Percentiles rank a stretch among this genome's conserved stretches.
Conservation (phyloP, 2,329 filamentous ascomycete species). For the Septoria linicola region DNA sequence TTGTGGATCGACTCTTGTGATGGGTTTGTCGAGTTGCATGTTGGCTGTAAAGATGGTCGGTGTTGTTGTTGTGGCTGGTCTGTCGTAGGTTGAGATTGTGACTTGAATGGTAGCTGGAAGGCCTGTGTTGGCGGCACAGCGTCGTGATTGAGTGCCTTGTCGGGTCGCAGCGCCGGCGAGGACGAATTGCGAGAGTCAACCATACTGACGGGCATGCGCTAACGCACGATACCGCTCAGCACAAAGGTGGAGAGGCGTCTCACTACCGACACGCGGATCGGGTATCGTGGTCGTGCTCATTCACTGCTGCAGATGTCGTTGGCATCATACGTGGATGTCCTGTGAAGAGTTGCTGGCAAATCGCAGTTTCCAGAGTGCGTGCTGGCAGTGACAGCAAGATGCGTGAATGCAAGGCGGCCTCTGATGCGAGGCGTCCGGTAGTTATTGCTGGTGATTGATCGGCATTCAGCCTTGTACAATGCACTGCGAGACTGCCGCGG, state of each 20-base stretch:
- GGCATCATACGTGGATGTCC: conserved; percentile 13
- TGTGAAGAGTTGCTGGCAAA: not conserved
- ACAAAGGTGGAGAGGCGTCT: conserved; percentile 1
- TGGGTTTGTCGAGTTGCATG: conserved; percentile 1
- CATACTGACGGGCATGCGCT: conserved; percentile 15
- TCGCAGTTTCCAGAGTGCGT: too few relatives aligned
- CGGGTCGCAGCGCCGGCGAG: conserved; percentile 5
- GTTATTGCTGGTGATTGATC: not conserved
- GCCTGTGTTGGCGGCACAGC: not conserved
- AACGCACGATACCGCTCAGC: conserved; percentile 10
- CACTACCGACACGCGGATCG: conserved; percentile 7
- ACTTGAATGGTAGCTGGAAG: not conserved
- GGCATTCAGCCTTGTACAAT: not conserved
- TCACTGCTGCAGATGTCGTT: conserved; percentile 13
- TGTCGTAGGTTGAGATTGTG: conserved; percentile 9
- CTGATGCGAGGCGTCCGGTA: too few relatives aligned
- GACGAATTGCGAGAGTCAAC: conserved; percentile 14
- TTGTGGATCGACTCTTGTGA: conserved; percentile 12
- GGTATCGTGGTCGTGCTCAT: conserved; percentile 9
- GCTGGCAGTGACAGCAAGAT: too few relatives aligned
- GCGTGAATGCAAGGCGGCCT: not conserved
- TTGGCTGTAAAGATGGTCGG: conserved; percentile 9
- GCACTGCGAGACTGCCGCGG: not conserved
- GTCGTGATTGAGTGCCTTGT: conserved; percentile 1
- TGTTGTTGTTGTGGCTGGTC: conserved; percentile 8